A percentile compares a stretch with the other conserved stretches of the same genome.
Evolutionary conservation across 139 green algal genomes (phyloP).

Genomic region (Astrephomene gubernaculifera): DNA sequence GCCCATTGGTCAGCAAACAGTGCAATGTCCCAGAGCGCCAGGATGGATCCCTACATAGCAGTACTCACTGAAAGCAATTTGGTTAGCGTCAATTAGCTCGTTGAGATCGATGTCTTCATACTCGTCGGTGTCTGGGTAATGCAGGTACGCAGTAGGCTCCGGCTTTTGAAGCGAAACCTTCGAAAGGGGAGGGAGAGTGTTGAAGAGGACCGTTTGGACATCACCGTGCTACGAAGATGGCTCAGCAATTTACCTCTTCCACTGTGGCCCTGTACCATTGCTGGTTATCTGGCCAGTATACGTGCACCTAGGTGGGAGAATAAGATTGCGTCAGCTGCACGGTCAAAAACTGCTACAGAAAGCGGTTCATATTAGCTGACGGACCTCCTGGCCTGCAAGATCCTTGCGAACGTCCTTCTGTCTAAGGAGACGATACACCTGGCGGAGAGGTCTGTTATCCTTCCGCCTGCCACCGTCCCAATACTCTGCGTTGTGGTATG

Average conservation of each 20-base stretch:
- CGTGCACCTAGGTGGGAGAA: conserved; percentile 42
- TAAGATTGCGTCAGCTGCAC: background rate
- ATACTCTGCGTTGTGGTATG: conserved; percentile 26
- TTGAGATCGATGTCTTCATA: conserved; percentile 65
- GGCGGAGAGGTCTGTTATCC: background rate
- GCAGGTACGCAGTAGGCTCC: conserved; percentile 47
- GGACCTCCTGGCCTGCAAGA: conserved; percentile 39
- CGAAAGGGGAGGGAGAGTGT: background rate
- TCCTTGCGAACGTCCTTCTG: conserved; percentile 50
- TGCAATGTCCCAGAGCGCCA: too few species aligned
- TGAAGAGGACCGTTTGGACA: background rate
- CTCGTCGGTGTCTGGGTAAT: conserved; percentile 63
- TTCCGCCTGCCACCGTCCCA: conserved; percentile 26
- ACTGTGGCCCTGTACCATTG: conserved; percentile 58
- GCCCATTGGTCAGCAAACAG: too few species aligned
- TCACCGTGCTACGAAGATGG: background rate
- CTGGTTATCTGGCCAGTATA: conserved; percentile 64
- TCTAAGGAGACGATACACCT: conserved; percentile 59
- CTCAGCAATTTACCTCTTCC: conserved; percentile 43
- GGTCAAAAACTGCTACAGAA: background rate
- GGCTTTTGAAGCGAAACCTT: conserved; percentile 25
- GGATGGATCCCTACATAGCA: too few species aligned
- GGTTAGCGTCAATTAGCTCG: conserved; percentile 56
- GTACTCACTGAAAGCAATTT: conserved; percentile 65
- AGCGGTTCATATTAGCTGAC: background rate